Percentiles rank a stretch among this genome's conserved stretches.
Evolutionary conservation across 2,329 filamentous ascomycete genomes (phyloP).

Genomic region (Plenodomus biglobosus): DNA sequence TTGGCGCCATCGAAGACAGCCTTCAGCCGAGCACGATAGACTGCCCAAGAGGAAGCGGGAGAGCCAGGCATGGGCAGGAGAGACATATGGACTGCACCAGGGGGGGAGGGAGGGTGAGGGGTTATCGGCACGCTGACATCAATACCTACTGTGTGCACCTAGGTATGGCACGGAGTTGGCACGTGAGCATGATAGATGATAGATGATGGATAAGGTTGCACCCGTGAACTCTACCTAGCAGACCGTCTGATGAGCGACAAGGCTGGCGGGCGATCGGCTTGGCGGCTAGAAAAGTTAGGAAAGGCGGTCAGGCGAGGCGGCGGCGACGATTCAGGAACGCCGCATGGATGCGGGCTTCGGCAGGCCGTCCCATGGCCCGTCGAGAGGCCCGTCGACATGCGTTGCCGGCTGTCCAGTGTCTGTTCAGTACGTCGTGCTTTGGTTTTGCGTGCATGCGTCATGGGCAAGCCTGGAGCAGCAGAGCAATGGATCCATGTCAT

Average conservation of each 20-base stretch:
- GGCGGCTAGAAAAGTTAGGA: neutral
- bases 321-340: conserved; percentile 12
- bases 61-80: conserved; percentile 59
- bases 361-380: too few relatives aligned
- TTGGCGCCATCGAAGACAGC: conserved; percentile 68
- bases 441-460: too few relatives aligned
- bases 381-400: too few relatives aligned
- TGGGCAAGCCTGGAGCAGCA: too few relatives aligned
- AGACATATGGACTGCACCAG: conserved; percentile 26
- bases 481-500: too few relatives aligned
- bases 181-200: too few relatives aligned
- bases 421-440: too few relatives aligned
- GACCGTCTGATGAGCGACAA: neutral
- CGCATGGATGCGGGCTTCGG: conserved; percentile 4
- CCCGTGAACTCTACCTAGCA: too few relatives aligned
- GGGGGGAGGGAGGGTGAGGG: conserved; percentile 4
- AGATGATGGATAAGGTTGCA: too few relatives aligned
- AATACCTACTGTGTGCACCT: too few relatives aligned
- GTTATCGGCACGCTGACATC: conserved; percentile 5
- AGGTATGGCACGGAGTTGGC: neutral
- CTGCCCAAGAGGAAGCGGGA: conserved; percentile 69
- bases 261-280: neutral
- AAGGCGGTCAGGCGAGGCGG: neutral
- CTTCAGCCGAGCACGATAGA: conserved; percentile 67
- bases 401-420: too few relatives aligned